Conservation (phyloP, 129 eudicot genomes). For the Gnaphalium uliginosum region DNA sequence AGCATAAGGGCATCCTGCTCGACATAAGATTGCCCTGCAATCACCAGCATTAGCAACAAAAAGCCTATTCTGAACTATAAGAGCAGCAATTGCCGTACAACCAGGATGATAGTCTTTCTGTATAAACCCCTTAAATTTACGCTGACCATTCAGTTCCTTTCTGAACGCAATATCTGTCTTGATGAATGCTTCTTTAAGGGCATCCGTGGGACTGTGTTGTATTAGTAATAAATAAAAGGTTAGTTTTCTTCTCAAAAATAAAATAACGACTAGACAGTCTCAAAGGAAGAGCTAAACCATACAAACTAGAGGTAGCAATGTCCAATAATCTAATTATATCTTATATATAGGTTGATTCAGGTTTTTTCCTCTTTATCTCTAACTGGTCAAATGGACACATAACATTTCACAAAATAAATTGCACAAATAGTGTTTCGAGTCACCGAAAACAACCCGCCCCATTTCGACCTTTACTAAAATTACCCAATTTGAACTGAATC, state of each 20-base stretch:
- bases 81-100: constrained; percentile 84
- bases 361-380: not conserved
- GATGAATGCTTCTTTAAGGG: constrained; percentile 65
- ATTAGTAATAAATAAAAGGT: not conserved
- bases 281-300: constrained; percentile 11
- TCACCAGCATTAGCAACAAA: constrained; percentile 98
- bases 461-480: not conserved
- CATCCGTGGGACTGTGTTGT: constrained; percentile 60
- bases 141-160: constrained; percentile 48
- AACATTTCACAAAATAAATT: too few relatives aligned
- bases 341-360: not conserved
- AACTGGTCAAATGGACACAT: not conserved
- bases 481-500: not conserved
- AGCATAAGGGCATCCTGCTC: constrained; percentile 62
- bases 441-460: not conserved
- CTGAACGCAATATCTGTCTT: constrained; percentile 82
- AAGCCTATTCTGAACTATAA: constrained; percentile 68
- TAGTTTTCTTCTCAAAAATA: constrained; percentile 3
- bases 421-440: not conserved
- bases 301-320: not conserved
- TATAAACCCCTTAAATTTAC: constrained; percentile 58
- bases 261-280: constrained; percentile 7
- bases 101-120: constrained; percentile 95
- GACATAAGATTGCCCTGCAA: constrained; percentile 84
- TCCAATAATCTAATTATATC: too few relatives aligned